Conservation (phyloP, 106 monocot genomes). For the Dactylorhiza incarnata region DNA sequence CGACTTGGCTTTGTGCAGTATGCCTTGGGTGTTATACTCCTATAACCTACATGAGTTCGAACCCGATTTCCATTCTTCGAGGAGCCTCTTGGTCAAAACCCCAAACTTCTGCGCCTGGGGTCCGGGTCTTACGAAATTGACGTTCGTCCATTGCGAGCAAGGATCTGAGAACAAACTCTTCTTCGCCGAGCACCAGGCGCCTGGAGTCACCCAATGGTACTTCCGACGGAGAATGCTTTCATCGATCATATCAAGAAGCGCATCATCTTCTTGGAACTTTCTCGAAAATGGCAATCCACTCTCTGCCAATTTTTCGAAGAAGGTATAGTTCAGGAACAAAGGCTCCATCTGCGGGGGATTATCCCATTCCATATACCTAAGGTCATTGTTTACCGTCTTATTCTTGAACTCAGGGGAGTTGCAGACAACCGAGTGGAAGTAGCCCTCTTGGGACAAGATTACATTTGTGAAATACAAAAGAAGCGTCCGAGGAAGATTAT, state of each 20-base stretch:
- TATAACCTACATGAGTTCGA: constrained; percentile 20
- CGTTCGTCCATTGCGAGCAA: constrained; percentile 48
- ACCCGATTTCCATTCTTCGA: constrained; percentile 20
- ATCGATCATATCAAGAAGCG: constrained; percentile 45
- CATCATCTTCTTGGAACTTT: constrained; percentile 33
- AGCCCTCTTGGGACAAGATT: constrained; percentile 39
- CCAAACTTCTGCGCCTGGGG: constrained; percentile 18
- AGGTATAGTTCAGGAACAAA: constrained; percentile 31
- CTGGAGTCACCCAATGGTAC: constrained; percentile 26
- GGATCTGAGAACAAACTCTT: constrained; percentile 36
- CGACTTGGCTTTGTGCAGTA: neutral
- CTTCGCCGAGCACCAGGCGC: constrained; percentile 46
- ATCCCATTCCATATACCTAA: constrained; percentile 53
- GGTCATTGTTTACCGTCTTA: constrained; percentile 44
- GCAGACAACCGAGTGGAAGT: constrained; percentile 58
- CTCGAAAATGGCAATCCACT: constrained; percentile 43
- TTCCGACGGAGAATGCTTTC: constrained; percentile 24
- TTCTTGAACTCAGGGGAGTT: constrained; percentile 50
- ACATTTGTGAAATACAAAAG: constrained; percentile 68
- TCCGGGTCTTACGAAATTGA: constrained; percentile 32
- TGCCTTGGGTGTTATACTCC: neutral
- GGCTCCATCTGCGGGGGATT: constrained; percentile 43
- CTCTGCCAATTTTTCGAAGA: constrained; percentile 24
- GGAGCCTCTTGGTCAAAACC: constrained; percentile 14
- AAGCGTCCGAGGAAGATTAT: constrained; percentile 55